Evolutionary conservation across 352 stramenopile genomes (phyloP), one percentile per base, ranked within the genome.

Genomic region (Phytopythium chamaehyphon): DNA sequence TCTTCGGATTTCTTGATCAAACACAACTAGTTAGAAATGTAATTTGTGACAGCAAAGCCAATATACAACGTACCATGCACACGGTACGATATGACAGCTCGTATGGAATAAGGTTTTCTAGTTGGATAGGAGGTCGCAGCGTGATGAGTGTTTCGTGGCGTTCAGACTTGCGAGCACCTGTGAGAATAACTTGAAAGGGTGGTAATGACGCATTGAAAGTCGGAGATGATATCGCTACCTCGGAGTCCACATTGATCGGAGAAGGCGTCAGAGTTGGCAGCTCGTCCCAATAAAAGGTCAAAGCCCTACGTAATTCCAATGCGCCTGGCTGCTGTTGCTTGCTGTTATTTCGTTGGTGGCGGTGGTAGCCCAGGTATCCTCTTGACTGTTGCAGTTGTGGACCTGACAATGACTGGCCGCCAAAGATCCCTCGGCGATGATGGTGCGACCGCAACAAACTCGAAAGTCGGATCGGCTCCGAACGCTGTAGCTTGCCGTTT

Each of bases 101-200:
- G 55, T 86, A 93, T 7, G 83, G 83, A 8, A 90, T 54, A 5
- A 93, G 60, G 40, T 93, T 93, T 53, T 93, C 83, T 15, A 93
- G 38, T 26, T 78, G 60, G 39, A 93, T 85, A 15, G 80, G 80
- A 10, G 83, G 67, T 9, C 73, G 73, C 26, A 93, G 61, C 3
- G 73, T 78, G 47, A 92, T 82, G 35, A 77, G 71, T 21, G 78
- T 87, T 56, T 92, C 81, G 19, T 88, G 77, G 22, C 81, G 79
- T 43, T 92, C 78, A 0, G 81, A 89, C 55, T 92, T 92, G 7
- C 78, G 69, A 38, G 73, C 62, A 18, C 68, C 76, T 2, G 81
- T 90, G 38, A 92, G 28, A 43, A 92, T 83, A 21, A 92, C 52
- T 69, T 92, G 81, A 37, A 88, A 90, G 18, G 81, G 78, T 22